Conservation (phyloP, 441 rosid genomes). For the Metrosideros polymorpha region DNA sequence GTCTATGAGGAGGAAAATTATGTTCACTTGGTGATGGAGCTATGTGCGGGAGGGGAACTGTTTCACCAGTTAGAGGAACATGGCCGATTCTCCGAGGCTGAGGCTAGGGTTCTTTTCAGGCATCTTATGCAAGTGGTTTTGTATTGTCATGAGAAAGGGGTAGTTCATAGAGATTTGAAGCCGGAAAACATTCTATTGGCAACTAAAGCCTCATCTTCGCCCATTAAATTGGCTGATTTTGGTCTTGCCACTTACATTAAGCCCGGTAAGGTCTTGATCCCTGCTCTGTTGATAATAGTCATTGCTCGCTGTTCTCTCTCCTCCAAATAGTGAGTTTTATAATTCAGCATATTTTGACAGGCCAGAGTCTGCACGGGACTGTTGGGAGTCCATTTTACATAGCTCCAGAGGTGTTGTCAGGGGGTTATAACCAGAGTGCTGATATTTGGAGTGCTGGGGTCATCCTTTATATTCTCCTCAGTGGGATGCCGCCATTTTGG, state of each 20-base stretch:
- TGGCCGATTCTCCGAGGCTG: constrained; percentile 43
- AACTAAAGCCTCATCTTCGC: constrained; percentile 43
- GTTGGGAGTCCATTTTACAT: constrained; percentile 72
- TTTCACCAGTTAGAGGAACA: constrained; percentile 47
- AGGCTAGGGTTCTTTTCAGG: constrained; percentile 48
- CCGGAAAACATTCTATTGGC: constrained; percentile 68
- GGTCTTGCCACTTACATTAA: constrained; percentile 60
- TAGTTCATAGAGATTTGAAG: constrained; percentile 62
- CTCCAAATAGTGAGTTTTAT: constrained; percentile 1
- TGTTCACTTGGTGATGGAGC: constrained; percentile 67
- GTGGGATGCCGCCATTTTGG: constrained; percentile 66
- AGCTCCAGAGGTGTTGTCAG: constrained; percentile 61
- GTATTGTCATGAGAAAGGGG: constrained; percentile 57
- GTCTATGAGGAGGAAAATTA: constrained; percentile 59
- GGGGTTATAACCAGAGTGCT: constrained; percentile 62
- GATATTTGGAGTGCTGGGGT: constrained; percentile 77
- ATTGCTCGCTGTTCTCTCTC: background rate
- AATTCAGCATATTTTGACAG: constrained; percentile 13
- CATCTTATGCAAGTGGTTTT: constrained; percentile 56
- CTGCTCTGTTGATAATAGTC: background rate
- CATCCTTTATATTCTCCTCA: constrained; percentile 56
- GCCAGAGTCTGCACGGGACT: constrained; percentile 48
- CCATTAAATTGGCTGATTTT: constrained; percentile 62
- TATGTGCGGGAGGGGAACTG: constrained; percentile 76
- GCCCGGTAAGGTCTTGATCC: constrained; percentile 30